These are phyloP conservation scores for Terfezia claveryi DNA, from an alignment of 495 filamentous ascomycete genomes.

Conservation along the genomic window DNA sequence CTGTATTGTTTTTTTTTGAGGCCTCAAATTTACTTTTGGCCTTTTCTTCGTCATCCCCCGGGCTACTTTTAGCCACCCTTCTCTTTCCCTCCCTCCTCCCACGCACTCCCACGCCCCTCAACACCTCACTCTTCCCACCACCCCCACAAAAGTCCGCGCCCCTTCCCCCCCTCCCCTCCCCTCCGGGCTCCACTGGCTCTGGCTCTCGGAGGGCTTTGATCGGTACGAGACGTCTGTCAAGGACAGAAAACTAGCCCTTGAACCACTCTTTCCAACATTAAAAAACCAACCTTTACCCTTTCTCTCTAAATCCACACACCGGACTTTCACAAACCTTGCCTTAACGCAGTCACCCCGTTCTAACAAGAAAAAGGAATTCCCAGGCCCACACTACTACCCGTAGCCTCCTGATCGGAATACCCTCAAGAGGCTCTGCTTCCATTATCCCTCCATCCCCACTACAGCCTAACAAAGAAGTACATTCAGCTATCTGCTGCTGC, in stretches of 20 bases:
- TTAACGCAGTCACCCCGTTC: not conserved
- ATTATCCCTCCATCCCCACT: not conserved
- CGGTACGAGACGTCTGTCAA: too few relatives aligned
- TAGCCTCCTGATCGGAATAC: not conserved
- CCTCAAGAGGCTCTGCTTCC: not conserved
- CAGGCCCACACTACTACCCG: not conserved
- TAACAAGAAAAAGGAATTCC: not conserved
- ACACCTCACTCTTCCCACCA: not conserved
- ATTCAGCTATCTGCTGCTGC: not conserved
- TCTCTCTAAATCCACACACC: not conserved
- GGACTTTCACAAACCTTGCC: not conserved
- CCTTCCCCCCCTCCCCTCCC: not conserved
- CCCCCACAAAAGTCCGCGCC: not conserved
- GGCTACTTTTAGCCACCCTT: too few relatives aligned
- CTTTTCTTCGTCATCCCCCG: too few relatives aligned
- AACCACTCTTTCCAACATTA: too few relatives aligned
- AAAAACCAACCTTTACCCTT: not conserved
- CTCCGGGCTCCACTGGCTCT: not conserved
- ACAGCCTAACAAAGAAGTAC: slow-evolving; percentile 1
- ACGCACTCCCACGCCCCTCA: not conserved
- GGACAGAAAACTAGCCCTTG: too few relatives aligned
- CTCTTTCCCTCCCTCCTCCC: not conserved
- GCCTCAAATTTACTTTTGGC: too few relatives aligned
- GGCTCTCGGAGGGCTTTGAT: not conserved
- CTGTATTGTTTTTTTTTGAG: too few relatives aligned